Evolutionary conservation across 78 protist species (phyloP), one percentile per base, ranked within the genome.

Genomic region (Dictyostelium purpureum): DNA sequence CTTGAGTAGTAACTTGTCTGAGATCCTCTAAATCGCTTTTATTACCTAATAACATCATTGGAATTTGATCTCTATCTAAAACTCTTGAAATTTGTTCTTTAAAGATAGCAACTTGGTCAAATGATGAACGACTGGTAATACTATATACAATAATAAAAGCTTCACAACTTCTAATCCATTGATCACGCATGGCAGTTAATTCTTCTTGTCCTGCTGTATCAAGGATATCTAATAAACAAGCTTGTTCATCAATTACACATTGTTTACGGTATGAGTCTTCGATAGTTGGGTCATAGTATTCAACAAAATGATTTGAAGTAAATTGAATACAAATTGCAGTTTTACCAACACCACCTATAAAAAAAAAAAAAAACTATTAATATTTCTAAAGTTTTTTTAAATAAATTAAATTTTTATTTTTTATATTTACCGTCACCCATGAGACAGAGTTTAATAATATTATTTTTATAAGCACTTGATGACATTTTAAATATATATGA

Each of bases 31-130:
- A 94, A 83, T 99, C 99, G 66, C 96, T 51, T 97, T 99, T 99
- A 97, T 99, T 99, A 19, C 99, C 99, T n/a, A 99, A 98, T 11
- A 99, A 95, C 98, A 98, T 97, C 38, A 99, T 94, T 51, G 99
- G 98, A 4, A 97, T 24, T 18, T 97, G 90, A 54, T 98, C 89
- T 14, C 81, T 74, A 83, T 95, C 99, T 0, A 99, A 98, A 33
- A 97, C 98, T 21, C 96, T 88, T 9, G 96, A 69, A 19, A 96
- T 66, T 65, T 97, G 98, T 28, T 94, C 90, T 21, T 94, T 90
- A 83, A 90, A 88, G 11, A 97, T 69, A 42, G 94, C 94, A 9
- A 96, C 96, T 76, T 97, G 96, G 57, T 98, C 99, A 74, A 88
- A 99, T 11, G 99, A 79, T 10, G 42, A n/a, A 35, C 96, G 94